Base-by-base conservation (phyloP, 2,329 filamentous ascomycete species). In the Fusarium pininemorale region DNA sequence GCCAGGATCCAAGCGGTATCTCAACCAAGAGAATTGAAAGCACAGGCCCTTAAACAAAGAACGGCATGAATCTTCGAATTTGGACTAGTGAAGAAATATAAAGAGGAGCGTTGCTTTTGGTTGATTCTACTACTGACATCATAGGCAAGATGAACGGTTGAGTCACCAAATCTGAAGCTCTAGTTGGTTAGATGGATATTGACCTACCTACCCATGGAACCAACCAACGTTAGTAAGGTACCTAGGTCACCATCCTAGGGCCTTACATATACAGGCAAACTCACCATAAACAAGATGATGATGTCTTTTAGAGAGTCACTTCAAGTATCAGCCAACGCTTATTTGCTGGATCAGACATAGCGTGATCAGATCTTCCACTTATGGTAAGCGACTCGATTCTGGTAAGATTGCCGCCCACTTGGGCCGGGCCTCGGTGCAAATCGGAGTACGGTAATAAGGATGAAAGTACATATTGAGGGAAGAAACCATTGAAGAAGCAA, bases 361-460 rank as follows among this genome's bases (percentile, higher is more conserved):
- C 37, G 47, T 45, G 39, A 32, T 44, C 53, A 28, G 54, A 65
- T 66, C 41, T 71, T 62, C 64, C 59, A 53, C 54, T 67, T 66
- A 47, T 41, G 44, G 54, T 53, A 70, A 69, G 57, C 18, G 51
- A 59, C 45, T 22, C n/a, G 47, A 45, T 68, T 50, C 45, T 53
- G 54, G 57, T 54, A 48, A 58, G 41, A 56, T 58, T 62, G 55
- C 55, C 57, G 30, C 50, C 60, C 63, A 66, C 62, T 69, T 77
- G 63, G 60, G 70, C 75, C 75, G 32, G 32, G 32, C 32, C 32
- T 74, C 74, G 75, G 75, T 55, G 60, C 63, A 44, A 66, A 66
- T 54, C 57, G 61, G 61, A 61, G 38, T 53, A 47, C 30, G 59
- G 54, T 44, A 58, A 56, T 53, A 50, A 24, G 37, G 51, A 58